These are phyloP conservation scores for Yamadazyma endophytica DNA, from an alignment of 805 yeast species.

Conservation along the genomic window DNA sequence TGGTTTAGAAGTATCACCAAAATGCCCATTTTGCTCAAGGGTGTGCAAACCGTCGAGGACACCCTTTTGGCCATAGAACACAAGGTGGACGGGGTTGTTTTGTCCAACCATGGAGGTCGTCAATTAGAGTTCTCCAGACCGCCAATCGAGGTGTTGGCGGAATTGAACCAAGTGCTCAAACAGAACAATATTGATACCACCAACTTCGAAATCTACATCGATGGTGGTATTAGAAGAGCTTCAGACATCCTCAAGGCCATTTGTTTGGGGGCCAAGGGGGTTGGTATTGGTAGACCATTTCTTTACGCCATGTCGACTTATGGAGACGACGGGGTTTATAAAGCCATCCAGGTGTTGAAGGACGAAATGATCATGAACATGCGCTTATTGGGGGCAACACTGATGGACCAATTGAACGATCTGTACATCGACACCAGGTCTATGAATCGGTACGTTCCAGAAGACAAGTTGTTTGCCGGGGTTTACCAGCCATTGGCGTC, in stretches of 20 bases:
- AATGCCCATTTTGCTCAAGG: conserved; percentile 49
- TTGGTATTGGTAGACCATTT: conserved; percentile 74
- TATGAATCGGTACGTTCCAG: conserved; percentile 42
- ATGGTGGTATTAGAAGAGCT: conserved; percentile 77
- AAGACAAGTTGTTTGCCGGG: conserved; percentile 49
- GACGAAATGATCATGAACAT: conserved; percentile 61
- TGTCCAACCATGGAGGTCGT: conserved; percentile 76
- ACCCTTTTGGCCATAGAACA: conserved; percentile 53
- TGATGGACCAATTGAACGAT: conserved; percentile 50
- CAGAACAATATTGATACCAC: conserved; percentile 33
- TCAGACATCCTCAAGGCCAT: conserved; percentile 75
- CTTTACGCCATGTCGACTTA: conserved; percentile 75
- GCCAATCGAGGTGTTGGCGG: conserved; percentile 58
- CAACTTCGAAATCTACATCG: conserved; percentile 61
- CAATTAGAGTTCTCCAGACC: conserved; percentile 62
- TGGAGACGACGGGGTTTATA: conserved; percentile 69
- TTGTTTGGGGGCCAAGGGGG: conserved; percentile 72
- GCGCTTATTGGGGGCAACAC: conserved; percentile 60
- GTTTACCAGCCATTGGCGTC: conserved; percentile 55
- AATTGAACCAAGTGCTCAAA: conserved; percentile 44
- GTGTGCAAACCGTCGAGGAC: conserved; percentile 66
- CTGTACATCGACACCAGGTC: conserved; percentile 57
- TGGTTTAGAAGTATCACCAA: conserved; percentile 38
- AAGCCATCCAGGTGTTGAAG: conserved; percentile 58
- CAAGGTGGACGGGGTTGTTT: conserved; percentile 59